Conservation (phyloP, 2,329 filamentous ascomycete species). For the Fusarium mundagurra region DNA sequence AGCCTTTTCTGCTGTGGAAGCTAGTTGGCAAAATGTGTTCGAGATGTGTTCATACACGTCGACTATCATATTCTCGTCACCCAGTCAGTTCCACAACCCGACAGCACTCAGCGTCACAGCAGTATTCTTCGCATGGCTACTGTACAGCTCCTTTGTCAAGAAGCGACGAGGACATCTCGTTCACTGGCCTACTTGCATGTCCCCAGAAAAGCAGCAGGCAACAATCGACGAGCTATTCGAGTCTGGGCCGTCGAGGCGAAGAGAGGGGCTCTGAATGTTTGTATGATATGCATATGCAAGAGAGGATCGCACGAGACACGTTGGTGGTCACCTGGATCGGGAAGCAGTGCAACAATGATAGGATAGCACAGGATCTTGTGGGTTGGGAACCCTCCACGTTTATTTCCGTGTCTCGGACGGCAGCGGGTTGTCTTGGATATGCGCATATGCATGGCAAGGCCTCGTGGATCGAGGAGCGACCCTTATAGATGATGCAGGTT, state of each 20-base stretch:
- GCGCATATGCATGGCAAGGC: constrained; percentile 28
- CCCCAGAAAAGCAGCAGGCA: constrained; percentile 38
- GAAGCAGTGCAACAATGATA: constrained; percentile 36
- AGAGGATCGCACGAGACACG: constrained; percentile 35
- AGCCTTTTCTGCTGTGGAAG: constrained; percentile 74
- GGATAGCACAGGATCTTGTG: constrained; percentile 36
- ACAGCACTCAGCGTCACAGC: constrained; percentile 66
- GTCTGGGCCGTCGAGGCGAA: constrained; percentile 25
- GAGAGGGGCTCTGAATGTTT: constrained; percentile 33
- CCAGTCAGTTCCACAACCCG: constrained; percentile 72
- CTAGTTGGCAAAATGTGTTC: constrained; percentile 74
- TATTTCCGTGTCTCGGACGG: constrained; percentile 41
- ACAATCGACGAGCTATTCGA: constrained; percentile 38
- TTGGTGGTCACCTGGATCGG: constrained; percentile 40
- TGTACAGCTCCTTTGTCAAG: constrained; percentile 47
- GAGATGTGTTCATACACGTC: constrained; percentile 73
- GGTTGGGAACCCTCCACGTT: constrained; percentile 38
- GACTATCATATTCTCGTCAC: constrained; percentile 71
- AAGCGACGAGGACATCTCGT: constrained; percentile 48
- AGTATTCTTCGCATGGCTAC: constrained; percentile 48
- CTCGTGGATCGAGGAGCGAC: constrained; percentile 33
- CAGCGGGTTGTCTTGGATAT: constrained; percentile 35
- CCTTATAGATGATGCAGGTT: constrained; percentile 35
- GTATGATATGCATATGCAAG: constrained; percentile 21
- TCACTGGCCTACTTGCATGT: constrained; percentile 44